These are phyloP conservation scores for Ophiobolus disseminans DNA, from an alignment of 2,329 filamentous ascomycete genomes.

Conservation along the genomic window DNA sequence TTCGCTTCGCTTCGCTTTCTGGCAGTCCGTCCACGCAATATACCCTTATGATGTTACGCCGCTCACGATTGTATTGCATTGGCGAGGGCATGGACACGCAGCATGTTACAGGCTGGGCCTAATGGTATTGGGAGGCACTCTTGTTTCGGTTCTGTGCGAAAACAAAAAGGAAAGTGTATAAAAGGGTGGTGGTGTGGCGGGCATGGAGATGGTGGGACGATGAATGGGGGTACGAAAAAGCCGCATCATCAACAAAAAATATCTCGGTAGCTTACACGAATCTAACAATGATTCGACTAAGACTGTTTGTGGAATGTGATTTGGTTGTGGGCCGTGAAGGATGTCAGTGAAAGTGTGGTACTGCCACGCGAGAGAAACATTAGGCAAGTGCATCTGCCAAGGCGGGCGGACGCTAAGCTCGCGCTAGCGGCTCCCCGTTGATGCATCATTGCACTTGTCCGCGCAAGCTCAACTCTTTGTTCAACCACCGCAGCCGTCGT, in stretches of 20 bases:
- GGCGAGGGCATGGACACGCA: conserved; percentile 17
- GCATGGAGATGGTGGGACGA: background rate
- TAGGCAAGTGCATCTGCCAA: background rate
- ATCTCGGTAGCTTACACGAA: conserved; percentile 25
- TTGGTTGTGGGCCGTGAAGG: background rate
- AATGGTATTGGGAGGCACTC: background rate
- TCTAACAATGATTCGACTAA: background rate
- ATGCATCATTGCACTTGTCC: no score
- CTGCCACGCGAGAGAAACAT: background rate
- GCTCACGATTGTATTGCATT: conserved; percentile 33
- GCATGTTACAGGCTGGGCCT: conserved; percentile 18
- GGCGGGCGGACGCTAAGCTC: no score
- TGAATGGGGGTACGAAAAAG: background rate
- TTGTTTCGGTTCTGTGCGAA: no score
- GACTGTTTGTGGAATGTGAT: no score
- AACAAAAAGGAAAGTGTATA: conserved; percentile 10
- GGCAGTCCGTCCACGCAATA: conserved; percentile 22
- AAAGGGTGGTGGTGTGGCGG: background rate
- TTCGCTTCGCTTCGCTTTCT: conserved; percentile 10
- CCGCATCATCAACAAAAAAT: conserved; percentile 12
- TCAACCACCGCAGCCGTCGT: conserved; percentile 23
- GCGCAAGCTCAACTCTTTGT: background rate
- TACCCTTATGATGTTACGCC: conserved; percentile 37
- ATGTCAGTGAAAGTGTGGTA: background rate
- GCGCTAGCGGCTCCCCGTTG: no score